phyloP scores from a whole-genome alignment of 208 protist species.

The Kentomonas sorsogonicus region DNA sequence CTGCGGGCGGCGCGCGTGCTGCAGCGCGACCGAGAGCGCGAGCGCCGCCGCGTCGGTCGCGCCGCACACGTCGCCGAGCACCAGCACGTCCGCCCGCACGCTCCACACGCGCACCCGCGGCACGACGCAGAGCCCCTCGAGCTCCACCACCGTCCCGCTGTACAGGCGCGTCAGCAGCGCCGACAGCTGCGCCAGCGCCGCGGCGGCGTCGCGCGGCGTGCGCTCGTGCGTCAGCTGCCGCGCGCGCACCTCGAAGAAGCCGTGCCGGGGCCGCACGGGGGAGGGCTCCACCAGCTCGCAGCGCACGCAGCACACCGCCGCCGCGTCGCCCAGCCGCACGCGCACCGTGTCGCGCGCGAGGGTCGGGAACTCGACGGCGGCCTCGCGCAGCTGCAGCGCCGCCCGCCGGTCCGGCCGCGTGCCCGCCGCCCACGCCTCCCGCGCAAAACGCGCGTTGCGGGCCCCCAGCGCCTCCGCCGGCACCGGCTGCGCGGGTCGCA shows the following conservation, averaged over 20 bases:
- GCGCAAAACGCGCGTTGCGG: slow-evolving; percentile 65
- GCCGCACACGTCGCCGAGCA: slow-evolving; percentile 96
- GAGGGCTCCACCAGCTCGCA: slow-evolving; percentile 93
- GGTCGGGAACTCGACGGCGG: slow-evolving; percentile 66
- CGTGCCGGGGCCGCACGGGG: slow-evolving; percentile 92
- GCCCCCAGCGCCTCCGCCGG: slow-evolving; percentile 48
- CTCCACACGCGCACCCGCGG: slow-evolving; percentile 91
- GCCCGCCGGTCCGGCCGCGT: slow-evolving; percentile 72
- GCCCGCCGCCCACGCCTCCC: slow-evolving; percentile 54
- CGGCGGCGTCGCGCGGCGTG: slow-evolving; percentile 25
- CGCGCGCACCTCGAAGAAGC: slow-evolving; percentile 90
- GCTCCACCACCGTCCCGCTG: slow-evolving; percentile 91
- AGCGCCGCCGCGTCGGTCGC: slow-evolving; percentile 81
- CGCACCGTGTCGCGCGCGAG: slow-evolving; percentile 63
- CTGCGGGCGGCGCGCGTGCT: slow-evolving; percentile 93
- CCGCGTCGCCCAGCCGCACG: slow-evolving; percentile 87
- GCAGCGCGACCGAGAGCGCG: slow-evolving; percentile 82
- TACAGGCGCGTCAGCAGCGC: slow-evolving; percentile 85
- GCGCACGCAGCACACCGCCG: slow-evolving; percentile 68
- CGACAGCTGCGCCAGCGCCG: slow-evolving; percentile 45
- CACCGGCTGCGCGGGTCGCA: slow-evolving; percentile 34
- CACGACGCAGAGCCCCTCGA: slow-evolving; percentile 93
- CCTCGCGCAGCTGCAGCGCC: slow-evolving; percentile 59
- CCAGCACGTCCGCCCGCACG: slow-evolving; percentile 72
- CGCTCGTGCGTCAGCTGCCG: slow-evolving; percentile 85